Conservation (phyloP, 139 green algal genomes). For the Medakamo hakoo region DNA sequence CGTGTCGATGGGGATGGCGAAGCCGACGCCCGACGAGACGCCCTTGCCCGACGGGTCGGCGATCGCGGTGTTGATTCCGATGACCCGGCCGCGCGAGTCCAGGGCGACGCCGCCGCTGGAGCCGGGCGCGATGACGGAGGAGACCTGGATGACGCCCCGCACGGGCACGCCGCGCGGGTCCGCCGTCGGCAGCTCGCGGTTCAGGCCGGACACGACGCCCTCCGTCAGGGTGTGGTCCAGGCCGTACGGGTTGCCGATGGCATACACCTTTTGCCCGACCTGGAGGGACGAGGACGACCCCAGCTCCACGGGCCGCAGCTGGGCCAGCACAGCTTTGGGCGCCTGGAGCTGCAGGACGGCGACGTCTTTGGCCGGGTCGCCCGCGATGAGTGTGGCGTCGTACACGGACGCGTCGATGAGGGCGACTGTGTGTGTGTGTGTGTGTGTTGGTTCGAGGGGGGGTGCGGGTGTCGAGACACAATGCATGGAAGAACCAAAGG, state of each 20-base stretch:
- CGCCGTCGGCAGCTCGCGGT: conserved; percentile 31
- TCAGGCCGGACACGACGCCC: conserved; percentile 51
- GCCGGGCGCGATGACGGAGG: background rate
- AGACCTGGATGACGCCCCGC: background rate
- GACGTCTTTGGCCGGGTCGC: conserved; percentile 54
- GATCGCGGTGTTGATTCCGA: conserved; percentile 71
- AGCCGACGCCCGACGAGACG: conserved; percentile 37
- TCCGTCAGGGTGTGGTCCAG: conserved; percentile 59
- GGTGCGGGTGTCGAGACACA: background rate
- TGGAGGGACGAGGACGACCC: conserved; percentile 25
- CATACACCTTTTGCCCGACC: conserved; percentile 51
- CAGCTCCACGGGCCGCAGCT: conserved; percentile 27
- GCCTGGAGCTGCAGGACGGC: conserved; percentile 57
- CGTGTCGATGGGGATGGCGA: conserved; percentile 54
- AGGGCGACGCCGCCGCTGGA: conserved; percentile 17
- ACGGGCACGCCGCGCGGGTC: conserved; percentile 12
- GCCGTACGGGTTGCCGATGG: conserved; percentile 59
- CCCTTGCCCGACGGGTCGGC: conserved; percentile 28
- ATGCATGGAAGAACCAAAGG: background rate
- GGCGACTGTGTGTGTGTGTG: background rate
- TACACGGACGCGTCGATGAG: background rate
- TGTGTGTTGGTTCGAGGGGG: background rate
- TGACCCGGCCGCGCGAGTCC: conserved; percentile 25
- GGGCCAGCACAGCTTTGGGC: conserved; percentile 13
- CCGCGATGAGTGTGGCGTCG: conserved; percentile 26